Evolutionary conservation across 2,329 filamentous ascomycete genomes (phyloP), one percentile per base, ranked within the genome.

Genomic region (Claviceps maximensis): DNA sequence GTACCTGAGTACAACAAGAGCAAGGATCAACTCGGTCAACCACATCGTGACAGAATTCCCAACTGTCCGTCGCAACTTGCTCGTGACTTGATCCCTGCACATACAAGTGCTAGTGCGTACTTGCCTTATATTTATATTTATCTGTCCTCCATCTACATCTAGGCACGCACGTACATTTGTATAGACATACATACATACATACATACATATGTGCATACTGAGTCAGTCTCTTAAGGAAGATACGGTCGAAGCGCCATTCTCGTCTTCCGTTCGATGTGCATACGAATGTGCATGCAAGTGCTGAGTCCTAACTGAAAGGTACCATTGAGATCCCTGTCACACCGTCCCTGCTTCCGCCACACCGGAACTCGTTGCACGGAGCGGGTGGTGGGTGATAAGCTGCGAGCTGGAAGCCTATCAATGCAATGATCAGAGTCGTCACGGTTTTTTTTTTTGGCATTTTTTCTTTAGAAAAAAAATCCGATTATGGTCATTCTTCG

Each of bases 311-410:
- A 19, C 13, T 12, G 21, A 49, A 45, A 21, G 13, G 29, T 8
- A 15, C 29, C 29, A 25, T 25, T 23, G 6, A 13, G 25, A 52
- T 52, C 50, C 44, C 44, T 52, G 50, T 21, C 19, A 25, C 27
- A 42, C 49, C 46, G 31, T 42, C 29, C 42, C 44, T 47, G 23
- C 44, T 47, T 42, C 50, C 25, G 50, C 50, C 50, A 52, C 50
- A 47, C 44, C 49, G 50, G 33, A 33, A 52, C 50, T 47, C 33
- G 50, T 47, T 46, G 42, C 49, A 31, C 44, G 44, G 25, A 27
- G 44, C 44, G 25, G 15, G 41, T 25, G 44, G 5, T 23, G 21
- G 10, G 41, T 44, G 41, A 23, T 44, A 13, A 23, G 21, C 42
- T 45, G 13, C 42, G 21, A 46, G 44, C 15, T n/a, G 21, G 15